Evolutionary conservation across 2,329 filamentous ascomycete genomes (phyloP).

Genomic region (Calonectria montana): DNA sequence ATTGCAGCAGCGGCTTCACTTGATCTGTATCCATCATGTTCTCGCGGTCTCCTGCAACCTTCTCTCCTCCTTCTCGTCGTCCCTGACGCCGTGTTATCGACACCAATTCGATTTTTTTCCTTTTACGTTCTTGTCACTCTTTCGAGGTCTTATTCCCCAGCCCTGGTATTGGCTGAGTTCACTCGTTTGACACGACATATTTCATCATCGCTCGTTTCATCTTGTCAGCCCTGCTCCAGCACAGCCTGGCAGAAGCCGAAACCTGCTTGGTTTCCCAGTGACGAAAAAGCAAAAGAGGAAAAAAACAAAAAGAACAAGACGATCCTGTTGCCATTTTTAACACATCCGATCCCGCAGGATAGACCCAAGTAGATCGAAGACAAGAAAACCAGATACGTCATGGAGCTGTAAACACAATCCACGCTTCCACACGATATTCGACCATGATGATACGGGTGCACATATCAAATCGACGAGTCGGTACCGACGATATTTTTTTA

Average conservation of each 20-base stretch:
- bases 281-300: background rate
- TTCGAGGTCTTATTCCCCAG: constrained; percentile 9
- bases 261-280: constrained; percentile 11
- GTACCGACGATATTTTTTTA: constrained; percentile 19
- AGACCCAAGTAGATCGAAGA: constrained; percentile 4
- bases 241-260: constrained; percentile 16
- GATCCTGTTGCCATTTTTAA: background rate
- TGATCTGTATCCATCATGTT: background rate
- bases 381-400: background rate
- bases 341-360: background rate
- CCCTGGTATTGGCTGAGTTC: constrained; percentile 28
- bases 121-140: background rate
- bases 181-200: constrained; percentile 28
- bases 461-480: constrained; percentile 17
- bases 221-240: background rate
- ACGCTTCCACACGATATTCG: background rate
- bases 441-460: constrained; percentile 22
- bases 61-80: background rate
- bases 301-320: background rate
- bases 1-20: background rate
- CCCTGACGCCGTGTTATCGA: background rate
- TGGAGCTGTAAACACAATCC: constrained; percentile 14
- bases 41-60: background rate
- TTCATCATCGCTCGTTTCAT: constrained; percentile 14
- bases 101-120: background rate